Conservation (phyloP, 257 asterid genomes). For the Nicotiana attenuata region DNA sequence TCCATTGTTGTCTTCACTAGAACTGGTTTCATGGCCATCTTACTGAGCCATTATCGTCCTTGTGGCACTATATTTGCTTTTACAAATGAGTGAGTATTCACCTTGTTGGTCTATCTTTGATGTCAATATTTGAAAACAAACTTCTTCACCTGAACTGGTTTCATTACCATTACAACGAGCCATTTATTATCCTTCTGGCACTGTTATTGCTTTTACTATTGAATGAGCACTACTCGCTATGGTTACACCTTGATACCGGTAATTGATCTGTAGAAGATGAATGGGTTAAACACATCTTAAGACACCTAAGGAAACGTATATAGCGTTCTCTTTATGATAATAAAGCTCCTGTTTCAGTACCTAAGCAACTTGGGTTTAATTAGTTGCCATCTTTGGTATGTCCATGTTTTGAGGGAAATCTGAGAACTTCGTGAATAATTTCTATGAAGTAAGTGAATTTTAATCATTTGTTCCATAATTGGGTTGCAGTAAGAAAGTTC, state of each 20-base stretch:
- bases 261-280: background rate
- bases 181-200: background rate
- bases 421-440: background rate
- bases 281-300: background rate
- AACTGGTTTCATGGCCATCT: constrained; percentile 92
- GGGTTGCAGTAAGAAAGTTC: constrained; percentile 76
- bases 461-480: constrained; percentile 6
- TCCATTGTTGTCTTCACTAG: constrained; percentile 91
- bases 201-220: background rate
- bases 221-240: background rate
- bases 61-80: constrained; percentile 96
- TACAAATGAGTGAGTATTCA: constrained; percentile 77
- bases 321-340: background rate
- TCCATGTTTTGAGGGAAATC: background rate
- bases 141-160: constrained; percentile 1
- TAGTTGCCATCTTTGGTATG: background rate
- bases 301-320: background rate
- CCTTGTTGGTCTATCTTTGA: background rate
- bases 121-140: background rate
- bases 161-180: background rate
- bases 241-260: background rate
- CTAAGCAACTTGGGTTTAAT: background rate
- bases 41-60: constrained; percentile 92
- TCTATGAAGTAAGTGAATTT: background rate
- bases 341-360: background rate